Base-by-base conservation (phyloP, 2,329 filamentous ascomycete genomes). In the Cyphellophora europaea region DNA sequence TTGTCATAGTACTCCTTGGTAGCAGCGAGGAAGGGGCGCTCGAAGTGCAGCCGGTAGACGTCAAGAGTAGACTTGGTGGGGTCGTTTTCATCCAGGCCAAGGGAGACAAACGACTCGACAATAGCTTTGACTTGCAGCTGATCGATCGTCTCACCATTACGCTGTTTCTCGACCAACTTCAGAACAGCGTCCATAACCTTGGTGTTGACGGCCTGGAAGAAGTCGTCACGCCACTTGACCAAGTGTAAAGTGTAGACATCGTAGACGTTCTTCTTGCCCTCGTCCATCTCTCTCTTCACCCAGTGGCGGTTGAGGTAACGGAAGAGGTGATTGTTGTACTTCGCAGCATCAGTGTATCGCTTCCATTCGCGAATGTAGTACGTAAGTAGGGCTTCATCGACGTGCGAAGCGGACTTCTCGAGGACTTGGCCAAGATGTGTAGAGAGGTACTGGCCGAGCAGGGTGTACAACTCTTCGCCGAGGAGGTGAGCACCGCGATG, bases 321-420 rank as follows among this genome's bases (percentile, higher is more conserved):
- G 68, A 98, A 98, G 5, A 98, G 67, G 56, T 98, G 89, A 61
- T 98, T 93, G 57, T 95, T 91, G 63, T 93, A 98, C 61, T 93
- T 93, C 40, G 88, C 91, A 1, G 91, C 89, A 11, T 83, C 85
- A 2, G 91, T 98, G 63, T 95, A 98, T 42, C 91, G 77, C 48
- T 82, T 79, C 91, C 91, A 98, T 69, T 98, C 88, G 54, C 82
- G 78, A 58, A 96, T 98, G 59, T 98, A 98, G 61, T 89, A 96
- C 13, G 73, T 72, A 17, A 98, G 72, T 6, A 98, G 71, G 2
- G 88, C 86, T 61, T 98, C 91, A 53, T 96, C 89, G 32, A 79
- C 74, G 57, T 95, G 88, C 21, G 73, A 72, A 53, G 81, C 78
- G 37, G 88, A 93, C 46, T 82, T 67, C 27, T 72, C 64, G 44